Evolutionary conservation across 306 rosid genomes (phyloP).

Genomic region (Neltuma alba): DNA sequence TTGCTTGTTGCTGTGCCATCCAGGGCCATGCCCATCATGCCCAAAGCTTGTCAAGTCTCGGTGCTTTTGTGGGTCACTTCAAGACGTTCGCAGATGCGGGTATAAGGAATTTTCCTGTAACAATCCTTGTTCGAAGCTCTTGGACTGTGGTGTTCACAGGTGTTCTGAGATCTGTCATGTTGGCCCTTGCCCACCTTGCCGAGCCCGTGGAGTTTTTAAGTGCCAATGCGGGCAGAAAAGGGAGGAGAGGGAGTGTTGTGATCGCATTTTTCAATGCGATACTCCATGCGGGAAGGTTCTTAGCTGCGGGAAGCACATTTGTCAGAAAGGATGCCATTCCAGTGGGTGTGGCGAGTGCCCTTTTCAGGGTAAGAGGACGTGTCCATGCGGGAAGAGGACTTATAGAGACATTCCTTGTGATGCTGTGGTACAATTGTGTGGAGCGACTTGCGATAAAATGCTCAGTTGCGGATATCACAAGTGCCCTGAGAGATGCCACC

Average conservation of each 20-base stretch:
- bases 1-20: slow-evolving; percentile 86
- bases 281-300: slow-evolving; percentile 62
- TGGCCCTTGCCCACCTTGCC: slow-evolving; percentile 74
- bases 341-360: slow-evolving; percentile 87
- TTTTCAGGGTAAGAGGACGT: slow-evolving; percentile 76
- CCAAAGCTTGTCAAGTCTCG: slow-evolving; percentile 72
- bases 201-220: slow-evolving; percentile 42
- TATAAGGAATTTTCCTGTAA: slow-evolving; percentile 75
- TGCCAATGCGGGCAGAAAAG: slow-evolving; percentile 75
- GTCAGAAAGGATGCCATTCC: slow-evolving; percentile 75
- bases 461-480: slow-evolving; percentile 73
- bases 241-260: slow-evolving; percentile 80
- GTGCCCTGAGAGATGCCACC: slow-evolving; percentile 94
- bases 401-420: slow-evolving; percentile 86
- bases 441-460: slow-evolving; percentile 78
- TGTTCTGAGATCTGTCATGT: slow-evolving; percentile 73
- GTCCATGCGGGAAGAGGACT: slow-evolving; percentile 86
- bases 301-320: slow-evolving; percentile 76
- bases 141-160: slow-evolving; percentile 67
- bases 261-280: slow-evolving; percentile 65
- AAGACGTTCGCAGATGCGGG: slow-evolving; percentile 82
- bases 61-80: slow-evolving; percentile 71
- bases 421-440: slow-evolving; percentile 70
- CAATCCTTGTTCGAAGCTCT: slow-evolving; percentile 52
- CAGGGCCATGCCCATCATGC: slow-evolving; percentile 95